phyloP scores from a whole-genome alignment of 2,329 filamentous ascomycete genomes.

The Boeremia lycopersici region DNA sequence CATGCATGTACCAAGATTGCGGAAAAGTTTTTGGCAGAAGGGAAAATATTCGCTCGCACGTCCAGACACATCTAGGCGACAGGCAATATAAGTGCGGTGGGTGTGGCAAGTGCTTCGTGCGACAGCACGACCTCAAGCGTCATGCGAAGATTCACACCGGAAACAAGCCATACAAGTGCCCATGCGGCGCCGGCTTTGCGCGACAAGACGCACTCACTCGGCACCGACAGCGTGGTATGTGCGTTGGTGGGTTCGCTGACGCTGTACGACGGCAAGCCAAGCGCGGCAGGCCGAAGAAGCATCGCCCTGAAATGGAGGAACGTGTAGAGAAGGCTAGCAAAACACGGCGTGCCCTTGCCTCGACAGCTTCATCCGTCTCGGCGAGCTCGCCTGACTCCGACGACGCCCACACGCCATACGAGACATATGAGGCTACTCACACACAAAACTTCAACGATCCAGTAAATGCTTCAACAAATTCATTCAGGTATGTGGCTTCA shows the following conservation, averaged over 20 bases:
- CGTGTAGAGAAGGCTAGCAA: slow-evolving; percentile 62
- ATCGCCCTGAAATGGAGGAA: slow-evolving; percentile 64
- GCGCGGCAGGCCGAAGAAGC: slow-evolving; percentile 69
- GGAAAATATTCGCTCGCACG: slow-evolving; percentile 98
- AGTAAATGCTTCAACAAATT: slow-evolving; percentile 36
- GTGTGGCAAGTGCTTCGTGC: slow-evolving; percentile 94
- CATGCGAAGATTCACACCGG: slow-evolving; percentile 98
- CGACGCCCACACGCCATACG: slow-evolving; percentile 33
- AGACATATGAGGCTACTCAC: slow-evolving; percentile 33
- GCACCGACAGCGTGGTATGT: slow-evolving; percentile 95
- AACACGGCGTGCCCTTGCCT: slow-evolving; percentile 52
- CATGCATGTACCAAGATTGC: slow-evolving; percentile 68
- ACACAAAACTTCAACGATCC: slow-evolving; percentile 37
- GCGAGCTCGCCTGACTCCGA: slow-evolving; percentile 44
- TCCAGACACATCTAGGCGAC: slow-evolving; percentile 97
- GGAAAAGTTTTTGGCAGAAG: slow-evolving; percentile 93
- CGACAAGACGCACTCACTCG: slow-evolving; percentile 93
- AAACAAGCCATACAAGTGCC: slow-evolving; percentile 92
- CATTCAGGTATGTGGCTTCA: slow-evolving; percentile 38
- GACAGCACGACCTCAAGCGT: slow-evolving; percentile 95
- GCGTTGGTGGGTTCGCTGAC: slow-evolving; percentile 90
- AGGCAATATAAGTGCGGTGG: slow-evolving; percentile 92
- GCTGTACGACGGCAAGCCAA: slow-evolving; percentile 70
- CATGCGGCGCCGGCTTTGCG: slow-evolving; percentile 93
- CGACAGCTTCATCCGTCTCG: slow-evolving; percentile 42